Base-by-base conservation (phyloP, 2,329 filamentous ascomycete species). In the Botrytis deweyae region DNA sequence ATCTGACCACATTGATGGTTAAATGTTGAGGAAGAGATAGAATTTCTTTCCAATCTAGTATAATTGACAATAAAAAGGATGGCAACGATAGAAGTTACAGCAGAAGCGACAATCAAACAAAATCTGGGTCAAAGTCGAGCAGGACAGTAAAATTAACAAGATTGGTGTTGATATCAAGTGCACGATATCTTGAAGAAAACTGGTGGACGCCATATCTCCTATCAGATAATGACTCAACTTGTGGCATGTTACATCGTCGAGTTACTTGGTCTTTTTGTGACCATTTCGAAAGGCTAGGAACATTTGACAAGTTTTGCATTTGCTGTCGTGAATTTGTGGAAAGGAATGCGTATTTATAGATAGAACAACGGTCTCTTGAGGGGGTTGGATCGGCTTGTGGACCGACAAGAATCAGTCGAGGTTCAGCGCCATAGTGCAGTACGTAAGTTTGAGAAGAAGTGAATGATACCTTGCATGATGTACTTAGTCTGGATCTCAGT, bases 251-350 rank as follows among this genome's bases (percentile, higher is more conserved):
- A 4, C 22, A 63, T 40, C 16, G 7, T 63, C 14, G 1, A n/a
- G 22, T 40, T 4, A 8, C 6, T n/a, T 63, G 7, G 0, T 42
- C 1, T 18, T 9, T 18, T 8, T 12, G 25, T 8, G 6, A 1
- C 14, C 14, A 6, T 14, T n/a, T n/a, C 1, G 38, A 25, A 63
- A 20, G 22, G 3, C 7, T 18, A n/a, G 22, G 14, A n/a, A 14
- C 8, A 9, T 16, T 6, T 4, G 1, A 0, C 1, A 42, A 18
- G 7, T 29, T 0, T 1, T 2, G 1, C 7, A n/a, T 4, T 9
- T 7, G 20, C 4, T n/a, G 3, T 40, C 16, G 36, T 25, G 22
- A 6, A 0, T 40, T 62, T n/a, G 14, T 2, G 6, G 14, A 9
- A 29, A n/a, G 22, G 10, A n/a, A 52, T 4, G 1, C 49, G 10